Evolutionary conservation across 192 early-diverging fungal species (phyloP).

Genomic region (Coemansia sp.): DNA sequence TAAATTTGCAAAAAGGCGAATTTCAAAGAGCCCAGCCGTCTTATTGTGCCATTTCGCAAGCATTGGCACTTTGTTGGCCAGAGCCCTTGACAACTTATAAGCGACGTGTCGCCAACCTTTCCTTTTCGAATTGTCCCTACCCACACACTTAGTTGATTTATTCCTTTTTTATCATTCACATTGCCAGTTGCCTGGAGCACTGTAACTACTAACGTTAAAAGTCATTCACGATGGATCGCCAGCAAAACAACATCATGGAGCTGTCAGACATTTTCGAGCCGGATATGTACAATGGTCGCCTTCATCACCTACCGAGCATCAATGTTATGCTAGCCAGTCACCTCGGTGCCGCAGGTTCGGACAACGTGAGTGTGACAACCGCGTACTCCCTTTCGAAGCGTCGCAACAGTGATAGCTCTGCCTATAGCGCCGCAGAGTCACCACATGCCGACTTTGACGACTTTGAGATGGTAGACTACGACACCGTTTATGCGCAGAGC

Average conservation of each 20-base stretch:
- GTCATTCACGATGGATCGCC: constrained; percentile 21
- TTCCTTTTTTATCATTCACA: background rate
- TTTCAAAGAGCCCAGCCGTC: background rate
- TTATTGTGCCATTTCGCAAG: constrained; percentile 5
- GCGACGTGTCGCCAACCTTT: background rate
- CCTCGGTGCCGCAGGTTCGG: background rate
- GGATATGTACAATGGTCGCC: constrained; percentile 20
- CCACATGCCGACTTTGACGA: constrained; percentile 19
- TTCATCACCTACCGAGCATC: constrained; percentile 28
- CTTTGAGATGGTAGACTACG: constrained; percentile 17
- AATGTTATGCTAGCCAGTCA: constrained; percentile 25
- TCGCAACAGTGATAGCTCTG: constrained; percentile 22
- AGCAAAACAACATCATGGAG: constrained; percentile 15
- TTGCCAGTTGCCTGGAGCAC: constrained; percentile 9
- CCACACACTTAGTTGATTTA: background rate
- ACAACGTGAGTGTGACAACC: background rate
- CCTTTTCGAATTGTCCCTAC: background rate
- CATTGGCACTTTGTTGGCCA: background rate
- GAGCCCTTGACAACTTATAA: background rate
- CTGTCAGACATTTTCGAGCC: constrained; percentile 49
- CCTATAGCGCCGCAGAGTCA: constrained; percentile 8
- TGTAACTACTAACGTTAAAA: constrained; percentile 6
- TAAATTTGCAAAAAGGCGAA: background rate
- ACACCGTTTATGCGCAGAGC: constrained; percentile 25
- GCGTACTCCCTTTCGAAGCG: constrained; percentile 10